Evolutionary conservation across 371 early-diverging fungal genomes (phyloP).

Genomic region (Rhizopus microsporus): DNA sequence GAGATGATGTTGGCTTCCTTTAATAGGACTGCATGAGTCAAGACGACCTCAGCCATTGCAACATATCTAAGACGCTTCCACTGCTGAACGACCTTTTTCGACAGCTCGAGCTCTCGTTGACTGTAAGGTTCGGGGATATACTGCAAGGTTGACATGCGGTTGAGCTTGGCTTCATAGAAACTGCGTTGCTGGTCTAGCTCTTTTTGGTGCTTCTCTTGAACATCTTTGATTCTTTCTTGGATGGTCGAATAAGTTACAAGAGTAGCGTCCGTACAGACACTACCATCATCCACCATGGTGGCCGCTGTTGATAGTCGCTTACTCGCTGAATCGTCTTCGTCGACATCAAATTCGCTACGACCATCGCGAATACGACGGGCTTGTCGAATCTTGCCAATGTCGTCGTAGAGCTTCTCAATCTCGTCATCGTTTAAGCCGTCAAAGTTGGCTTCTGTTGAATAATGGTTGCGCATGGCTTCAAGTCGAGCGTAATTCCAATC

Average conservation of each 20-base stretch:
- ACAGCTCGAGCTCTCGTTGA: conserved; percentile 32
- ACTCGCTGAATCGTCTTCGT: conserved; percentile 43
- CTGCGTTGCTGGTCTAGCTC: conserved; percentile 54
- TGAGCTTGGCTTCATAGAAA: conserved; percentile 61
- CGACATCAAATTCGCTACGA: conserved; percentile 45
- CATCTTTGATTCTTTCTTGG: conserved; percentile 54
- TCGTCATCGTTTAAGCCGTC: conserved; percentile 60
- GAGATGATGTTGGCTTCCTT: conserved; percentile 90
- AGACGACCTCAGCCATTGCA: conserved; percentile 71
- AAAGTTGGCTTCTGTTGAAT: conserved; percentile 47
- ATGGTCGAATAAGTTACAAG: conserved; percentile 18
- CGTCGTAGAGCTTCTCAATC: conserved; percentile 59
- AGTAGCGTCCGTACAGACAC: conserved; percentile 47
- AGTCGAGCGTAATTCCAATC: conserved; percentile 82
- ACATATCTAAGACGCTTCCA: conserved; percentile 72
- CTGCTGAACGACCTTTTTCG: conserved; percentile 22
- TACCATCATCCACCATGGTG: conserved; percentile 44
- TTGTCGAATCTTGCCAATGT: conserved; percentile 54
- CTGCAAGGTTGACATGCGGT: conserved; percentile 48
- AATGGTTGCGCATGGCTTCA: conserved; percentile 63
- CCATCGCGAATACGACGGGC: conserved; percentile 56
- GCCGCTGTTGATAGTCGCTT: conserved; percentile 26
- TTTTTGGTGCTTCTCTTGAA: conserved; percentile 57
- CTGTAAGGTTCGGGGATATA: conserved; percentile 40
- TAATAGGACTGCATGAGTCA: conserved; percentile 69